Percentiles rank a stretch among this genome's conserved stretches.
These are phyloP conservation scores for Pseudopyricularia javanii DNA, from an alignment of 2,329 filamentous ascomycete species.

Conservation along the genomic window DNA sequence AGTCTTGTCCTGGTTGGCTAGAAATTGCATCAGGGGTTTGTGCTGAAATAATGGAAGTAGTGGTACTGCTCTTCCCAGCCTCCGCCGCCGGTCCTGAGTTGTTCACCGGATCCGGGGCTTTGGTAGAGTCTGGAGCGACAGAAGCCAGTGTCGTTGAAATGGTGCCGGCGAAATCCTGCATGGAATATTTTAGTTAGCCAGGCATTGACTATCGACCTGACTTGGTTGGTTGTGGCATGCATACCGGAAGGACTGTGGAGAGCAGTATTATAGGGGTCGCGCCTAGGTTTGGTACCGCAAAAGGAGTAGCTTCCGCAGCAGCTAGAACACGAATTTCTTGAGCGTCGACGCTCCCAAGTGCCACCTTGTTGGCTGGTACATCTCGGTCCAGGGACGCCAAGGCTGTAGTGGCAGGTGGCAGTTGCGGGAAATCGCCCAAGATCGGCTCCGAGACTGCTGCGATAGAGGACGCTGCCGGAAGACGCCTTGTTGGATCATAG, in stretches of 20 bases:
- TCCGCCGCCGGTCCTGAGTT: neutral
- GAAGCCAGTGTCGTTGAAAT: too few relatives aligned
- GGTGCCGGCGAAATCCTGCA: too few relatives aligned
- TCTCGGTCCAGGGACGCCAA: neutral
- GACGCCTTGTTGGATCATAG: neutral
- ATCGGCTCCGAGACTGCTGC: neutral
- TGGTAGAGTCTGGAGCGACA: too few relatives aligned
- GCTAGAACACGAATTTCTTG: neutral
- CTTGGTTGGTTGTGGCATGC: too few relatives aligned
- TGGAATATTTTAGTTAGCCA: too few relatives aligned
- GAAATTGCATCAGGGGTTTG: neutral
- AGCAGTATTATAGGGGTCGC: neutral
- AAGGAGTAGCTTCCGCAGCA: neutral
- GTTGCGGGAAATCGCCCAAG: neutral
- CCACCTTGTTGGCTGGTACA: neutral
- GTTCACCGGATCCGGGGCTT: neutral
- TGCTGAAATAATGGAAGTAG: neutral
- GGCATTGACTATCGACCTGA: too few relatives aligned
- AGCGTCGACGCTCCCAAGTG: neutral
- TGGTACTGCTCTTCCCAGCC: neutral
- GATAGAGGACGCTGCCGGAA: neutral
- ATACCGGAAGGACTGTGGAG: neutral
- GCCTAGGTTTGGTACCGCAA: neutral
- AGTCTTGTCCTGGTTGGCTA: neutral
- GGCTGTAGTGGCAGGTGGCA: neutral